Evolutionary conservation across 352 stramenopile genomes (phyloP).

Genomic region (Pythium aristosporum): DNA sequence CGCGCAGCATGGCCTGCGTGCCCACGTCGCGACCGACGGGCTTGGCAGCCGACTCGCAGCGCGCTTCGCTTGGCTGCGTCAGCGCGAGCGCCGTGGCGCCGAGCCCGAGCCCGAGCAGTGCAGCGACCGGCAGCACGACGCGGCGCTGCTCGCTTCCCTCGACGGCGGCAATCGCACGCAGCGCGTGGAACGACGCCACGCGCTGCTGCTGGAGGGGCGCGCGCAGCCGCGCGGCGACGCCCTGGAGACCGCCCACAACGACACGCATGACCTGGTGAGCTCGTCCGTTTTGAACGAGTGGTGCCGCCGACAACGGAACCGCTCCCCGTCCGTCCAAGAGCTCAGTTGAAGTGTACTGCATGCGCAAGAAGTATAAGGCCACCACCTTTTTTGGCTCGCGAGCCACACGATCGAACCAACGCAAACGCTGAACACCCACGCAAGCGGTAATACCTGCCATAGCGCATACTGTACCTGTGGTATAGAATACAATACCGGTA

Average conservation of each 20-base stretch:
- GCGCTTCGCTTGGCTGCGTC: constrained; percentile 13
- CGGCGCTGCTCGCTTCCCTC: constrained; percentile 5
- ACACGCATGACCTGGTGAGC: constrained; percentile 20
- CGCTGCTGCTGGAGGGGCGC: constrained; percentile 4
- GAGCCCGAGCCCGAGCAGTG: constrained; percentile 41
- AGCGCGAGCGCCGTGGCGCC: constrained; percentile 33
- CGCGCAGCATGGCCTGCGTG: constrained; percentile 73
- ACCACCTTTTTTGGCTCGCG: background rate
- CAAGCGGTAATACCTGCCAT: background rate
- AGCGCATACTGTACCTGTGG: too few relatives aligned
- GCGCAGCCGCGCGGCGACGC: constrained; percentile 1
- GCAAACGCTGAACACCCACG: background rate
- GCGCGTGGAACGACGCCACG: constrained; percentile 2
- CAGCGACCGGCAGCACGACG: constrained; percentile 28
- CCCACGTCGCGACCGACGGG: constrained; percentile 45
- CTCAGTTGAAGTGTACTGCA: background rate
- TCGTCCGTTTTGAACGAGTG: constrained; percentile 36
- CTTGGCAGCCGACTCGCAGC: constrained; percentile 7
- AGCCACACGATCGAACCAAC: constrained; percentile 12
- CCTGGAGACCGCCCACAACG: constrained; percentile 15
- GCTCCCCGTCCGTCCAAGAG: background rate
- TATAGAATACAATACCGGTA: background rate
- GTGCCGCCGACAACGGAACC: constrained; percentile 3
- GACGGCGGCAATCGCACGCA: constrained; percentile 35
- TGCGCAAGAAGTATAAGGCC: constrained; percentile 11